These are phyloP conservation scores for Xerocomellus dryophilus DNA, from an alignment of 768 basidiomycete genomes.

Conservation along the genomic window DNA sequence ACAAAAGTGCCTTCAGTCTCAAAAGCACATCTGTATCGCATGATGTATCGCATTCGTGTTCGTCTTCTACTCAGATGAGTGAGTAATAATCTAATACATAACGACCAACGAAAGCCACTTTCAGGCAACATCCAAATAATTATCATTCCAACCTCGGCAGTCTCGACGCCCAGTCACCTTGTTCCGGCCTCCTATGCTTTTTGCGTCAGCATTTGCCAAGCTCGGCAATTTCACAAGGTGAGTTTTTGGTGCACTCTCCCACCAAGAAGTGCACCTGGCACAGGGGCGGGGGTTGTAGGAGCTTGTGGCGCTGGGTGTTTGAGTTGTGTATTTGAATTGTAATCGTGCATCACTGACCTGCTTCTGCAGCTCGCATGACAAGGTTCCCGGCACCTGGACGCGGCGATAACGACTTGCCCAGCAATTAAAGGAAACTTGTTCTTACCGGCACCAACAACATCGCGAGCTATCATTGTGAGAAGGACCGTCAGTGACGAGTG, in stretches of 20 bases:
- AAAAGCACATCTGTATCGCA: neutral
- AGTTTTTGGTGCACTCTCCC: constrained; percentile 13
- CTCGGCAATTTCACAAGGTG: neutral
- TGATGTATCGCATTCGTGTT: neutral
- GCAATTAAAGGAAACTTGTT: neutral
- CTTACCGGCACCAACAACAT: constrained; percentile 1
- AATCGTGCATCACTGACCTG: constrained; percentile 9
- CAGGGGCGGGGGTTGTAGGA: neutral
- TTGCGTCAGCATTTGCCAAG: neutral
- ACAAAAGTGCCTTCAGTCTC: neutral
- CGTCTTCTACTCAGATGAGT: neutral
- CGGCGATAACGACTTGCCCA: neutral
- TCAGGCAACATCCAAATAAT: neutral
- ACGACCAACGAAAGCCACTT: neutral
- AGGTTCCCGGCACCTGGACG: neutral
- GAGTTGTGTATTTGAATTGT: neutral
- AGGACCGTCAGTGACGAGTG: neutral
- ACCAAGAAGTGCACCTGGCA: constrained; percentile 3
- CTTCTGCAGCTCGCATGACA: neutral
- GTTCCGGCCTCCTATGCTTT: neutral
- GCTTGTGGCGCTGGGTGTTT: neutral
- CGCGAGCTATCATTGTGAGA: neutral
- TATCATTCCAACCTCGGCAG: neutral
- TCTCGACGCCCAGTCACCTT: neutral
- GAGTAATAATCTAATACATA: neutral